phyloP scores from a whole-genome alignment of 2,329 filamentous ascomycete genomes.

The Diaporthe aspalathi region DNA sequence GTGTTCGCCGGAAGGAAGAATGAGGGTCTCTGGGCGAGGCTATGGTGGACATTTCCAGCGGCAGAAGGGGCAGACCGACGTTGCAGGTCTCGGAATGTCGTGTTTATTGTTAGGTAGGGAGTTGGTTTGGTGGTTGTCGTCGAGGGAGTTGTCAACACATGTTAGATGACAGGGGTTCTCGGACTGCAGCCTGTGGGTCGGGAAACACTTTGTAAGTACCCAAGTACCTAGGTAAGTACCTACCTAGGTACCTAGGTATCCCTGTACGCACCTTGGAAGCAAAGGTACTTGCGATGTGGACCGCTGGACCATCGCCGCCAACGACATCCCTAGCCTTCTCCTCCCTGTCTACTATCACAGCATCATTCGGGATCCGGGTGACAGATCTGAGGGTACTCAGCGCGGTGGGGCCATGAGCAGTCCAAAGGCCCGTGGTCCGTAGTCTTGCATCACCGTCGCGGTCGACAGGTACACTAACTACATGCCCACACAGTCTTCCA shows the following conservation, averaged over 20 bases:
- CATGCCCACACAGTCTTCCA: not conserved
- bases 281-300: not conserved
- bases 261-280: not conserved
- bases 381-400: not conserved
- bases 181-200: not conserved
- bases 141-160: slow-evolving; percentile 1
- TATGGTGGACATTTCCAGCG: slow-evolving; percentile 69
- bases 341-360: not conserved
- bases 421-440: not conserved
- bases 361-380: not conserved
- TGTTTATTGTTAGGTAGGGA: no score
- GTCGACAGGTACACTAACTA: not conserved
- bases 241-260: no score
- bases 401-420: not conserved
- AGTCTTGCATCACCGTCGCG: not conserved
- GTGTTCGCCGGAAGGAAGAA: slow-evolving; percentile 66
- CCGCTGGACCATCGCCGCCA: not conserved
- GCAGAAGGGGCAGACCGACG: not conserved
- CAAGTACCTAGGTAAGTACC: no score
- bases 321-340: not conserved
- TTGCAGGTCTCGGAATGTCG: not conserved
- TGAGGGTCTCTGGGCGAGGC: slow-evolving; percentile 71
- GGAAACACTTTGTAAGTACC: no score
- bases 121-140: no score
- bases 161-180: slow-evolving; percentile 11